A percentile compares a stretch with the other conserved stretches of the same genome.
phyloP scores from a whole-genome alignment of 805 yeast genomes.

The Ogataea glucozyma region DNA sequence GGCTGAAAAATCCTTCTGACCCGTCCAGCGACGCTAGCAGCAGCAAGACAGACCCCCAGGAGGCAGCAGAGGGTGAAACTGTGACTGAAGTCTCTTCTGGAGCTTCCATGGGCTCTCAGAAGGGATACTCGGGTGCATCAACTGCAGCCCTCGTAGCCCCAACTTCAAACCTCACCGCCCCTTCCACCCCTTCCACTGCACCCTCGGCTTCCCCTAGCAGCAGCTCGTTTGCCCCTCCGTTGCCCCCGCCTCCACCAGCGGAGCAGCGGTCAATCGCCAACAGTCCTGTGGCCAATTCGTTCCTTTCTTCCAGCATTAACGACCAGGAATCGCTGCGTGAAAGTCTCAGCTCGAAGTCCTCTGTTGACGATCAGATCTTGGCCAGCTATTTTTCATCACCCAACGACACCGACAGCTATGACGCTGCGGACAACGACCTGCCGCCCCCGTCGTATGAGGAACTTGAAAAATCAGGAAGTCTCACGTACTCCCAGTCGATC shows the following conservation, averaged over 20 bases:
- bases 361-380: slow-evolving; percentile 25
- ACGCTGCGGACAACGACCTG: slow-evolving; percentile 22
- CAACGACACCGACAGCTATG: slow-evolving; percentile 10
- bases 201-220: too few species aligned
- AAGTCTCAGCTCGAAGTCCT: slow-evolving; percentile 28
- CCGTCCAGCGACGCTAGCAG: slow-evolving; percentile 17
- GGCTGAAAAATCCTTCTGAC: slow-evolving; percentile 14
- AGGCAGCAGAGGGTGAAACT: slow-evolving; percentile 1
- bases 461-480: slow-evolving; percentile 34
- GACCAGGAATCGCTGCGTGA: slow-evolving; percentile 12
- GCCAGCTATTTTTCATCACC: slow-evolving; percentile 18
- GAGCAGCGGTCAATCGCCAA: slow-evolving; percentile 25
- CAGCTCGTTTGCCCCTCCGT: slow-evolving; percentile 26
- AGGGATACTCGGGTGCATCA: too few species aligned
- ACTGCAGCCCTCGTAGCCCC: too few species aligned
- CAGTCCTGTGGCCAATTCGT: slow-evolving; percentile 30
- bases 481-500: slow-evolving; percentile 36
- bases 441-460: slow-evolving; percentile 37
- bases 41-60: slow-evolving; percentile 4
- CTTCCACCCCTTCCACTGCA: too few species aligned
- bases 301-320: slow-evolving; percentile 9
- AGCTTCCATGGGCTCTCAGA: too few species aligned
- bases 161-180: too few species aligned
- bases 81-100: background rate
- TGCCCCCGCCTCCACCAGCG: slow-evolving; percentile 34